A percentile compares a stretch with the other conserved stretches of the same genome.
Conservation (phyloP, 169 alveolate species). For the Cryptosporidium parvum region DNA sequence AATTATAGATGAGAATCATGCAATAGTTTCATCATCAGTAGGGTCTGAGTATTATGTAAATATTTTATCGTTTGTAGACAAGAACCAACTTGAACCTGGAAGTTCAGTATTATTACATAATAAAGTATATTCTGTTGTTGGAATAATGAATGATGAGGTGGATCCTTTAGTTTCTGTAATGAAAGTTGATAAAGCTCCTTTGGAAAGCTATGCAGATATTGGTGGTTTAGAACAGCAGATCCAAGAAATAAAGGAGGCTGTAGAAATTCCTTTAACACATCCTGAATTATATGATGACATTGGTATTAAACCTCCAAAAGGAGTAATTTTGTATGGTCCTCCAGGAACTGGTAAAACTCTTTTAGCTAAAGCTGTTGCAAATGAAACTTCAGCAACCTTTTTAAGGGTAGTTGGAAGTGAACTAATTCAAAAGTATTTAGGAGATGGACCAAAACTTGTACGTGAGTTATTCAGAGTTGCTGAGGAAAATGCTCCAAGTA, state of each 20-base stretch:
- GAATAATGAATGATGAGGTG: constrained; percentile 97
- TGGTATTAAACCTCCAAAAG: constrained; percentile 97
- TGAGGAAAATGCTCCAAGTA: constrained; percentile 98
- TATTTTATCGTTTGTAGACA: constrained; percentile 97
- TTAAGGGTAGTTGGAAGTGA: constrained; percentile 99
- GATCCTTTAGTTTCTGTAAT: constrained; percentile 96
- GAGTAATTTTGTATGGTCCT: constrained; percentile 93
- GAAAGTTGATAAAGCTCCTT: constrained; percentile 99
- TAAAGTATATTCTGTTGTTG: constrained; percentile 95
- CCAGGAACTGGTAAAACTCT: constrained; percentile 96
- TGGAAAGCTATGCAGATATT: constrained; percentile 99
- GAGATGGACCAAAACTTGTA: constrained; percentile 99
- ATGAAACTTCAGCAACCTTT: constrained; percentile 99
- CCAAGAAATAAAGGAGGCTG: constrained; percentile 93
- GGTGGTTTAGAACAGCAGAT: constrained; percentile 99
- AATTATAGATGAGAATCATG: constrained; percentile 97
- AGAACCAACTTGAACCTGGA: constrained; percentile 97
- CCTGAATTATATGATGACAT: constrained; percentile 99
- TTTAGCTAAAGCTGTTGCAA: constrained; percentile 95
- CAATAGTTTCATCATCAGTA: constrained; percentile 97
- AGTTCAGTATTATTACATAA: constrained; percentile 96
- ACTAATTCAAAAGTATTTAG: constrained; percentile 97
- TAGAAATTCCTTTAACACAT: constrained; percentile 97
- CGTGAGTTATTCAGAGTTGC: constrained; percentile 99
- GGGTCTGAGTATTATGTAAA: constrained; percentile 99